Percentiles rank a stretch among this genome's conserved stretches.
Evolutionary conservation across 106 monocot species (phyloP).

Genomic region (Dioscorea zingiberensis): DNA sequence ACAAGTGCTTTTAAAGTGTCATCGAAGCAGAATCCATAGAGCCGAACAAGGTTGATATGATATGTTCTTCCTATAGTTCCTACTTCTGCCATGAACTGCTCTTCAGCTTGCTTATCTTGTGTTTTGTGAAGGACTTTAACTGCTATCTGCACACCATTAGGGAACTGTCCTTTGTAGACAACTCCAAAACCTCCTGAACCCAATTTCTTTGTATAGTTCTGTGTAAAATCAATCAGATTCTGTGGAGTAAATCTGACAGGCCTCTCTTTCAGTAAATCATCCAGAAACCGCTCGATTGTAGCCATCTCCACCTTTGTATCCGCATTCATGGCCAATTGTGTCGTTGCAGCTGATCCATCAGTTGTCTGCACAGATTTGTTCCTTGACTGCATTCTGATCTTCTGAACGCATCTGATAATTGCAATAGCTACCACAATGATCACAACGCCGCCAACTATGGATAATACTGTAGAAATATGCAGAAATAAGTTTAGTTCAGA

Average conservation of each 20-base stretch:
- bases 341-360: background rate
- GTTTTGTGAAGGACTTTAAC: constrained; percentile 21
- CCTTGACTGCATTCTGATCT: background rate
- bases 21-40: constrained; percentile 33
- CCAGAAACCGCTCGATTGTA: constrained; percentile 13
- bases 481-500: too few species aligned
- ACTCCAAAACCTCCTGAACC: constrained; percentile 28
- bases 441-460: background rate
- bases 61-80: constrained; percentile 17
- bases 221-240: constrained; percentile 13
- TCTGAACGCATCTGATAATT: constrained; percentile 7
- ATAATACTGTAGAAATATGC: background rate
- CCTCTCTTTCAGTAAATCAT: constrained; percentile 11
- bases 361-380: background rate
- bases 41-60: constrained; percentile 25
- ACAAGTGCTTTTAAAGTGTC: constrained; percentile 20
- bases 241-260: constrained; percentile 12
- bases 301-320: background rate
- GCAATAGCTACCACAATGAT: constrained; percentile 1
- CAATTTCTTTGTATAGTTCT: constrained; percentile 11
- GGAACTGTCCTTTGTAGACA: constrained; percentile 22
- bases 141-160: constrained; percentile 18
- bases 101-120: constrained; percentile 14
- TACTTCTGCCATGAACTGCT: constrained; percentile 32
- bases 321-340: background rate